Evolutionary conservation across 768 basidiomycete species (phyloP).

Genomic region (Auriscalpium microsporum): DNA sequence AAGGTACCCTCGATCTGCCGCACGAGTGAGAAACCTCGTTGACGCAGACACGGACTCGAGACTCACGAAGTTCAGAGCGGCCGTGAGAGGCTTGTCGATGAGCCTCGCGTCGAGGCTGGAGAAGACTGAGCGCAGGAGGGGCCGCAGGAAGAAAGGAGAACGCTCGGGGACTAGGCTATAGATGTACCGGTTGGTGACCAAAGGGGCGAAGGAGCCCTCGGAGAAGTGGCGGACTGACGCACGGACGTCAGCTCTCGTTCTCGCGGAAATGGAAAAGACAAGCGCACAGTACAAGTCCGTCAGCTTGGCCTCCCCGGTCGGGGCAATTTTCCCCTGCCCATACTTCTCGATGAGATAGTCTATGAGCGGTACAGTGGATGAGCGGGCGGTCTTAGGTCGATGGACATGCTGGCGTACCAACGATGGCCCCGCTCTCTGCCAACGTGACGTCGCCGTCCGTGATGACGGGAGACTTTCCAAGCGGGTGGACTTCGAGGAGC

Average conservation of each 20-base stretch:
- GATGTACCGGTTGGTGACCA: conserved; percentile 29
- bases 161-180: conserved; percentile 23
- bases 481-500: conserved; percentile 30
- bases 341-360: conserved; percentile 37
- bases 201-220: conserved; percentile 35
- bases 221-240: conserved; percentile 31
- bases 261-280: not conserved
- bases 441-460: conserved; percentile 36
- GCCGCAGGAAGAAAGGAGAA: conserved; percentile 30
- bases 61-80: conserved; percentile 23
- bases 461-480: conserved; percentile 41
- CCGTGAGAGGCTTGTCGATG: conserved; percentile 22
- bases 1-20: conserved; percentile 33
- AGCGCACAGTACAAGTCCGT: conserved; percentile 29
- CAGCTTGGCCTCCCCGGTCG: conserved; percentile 23
- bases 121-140: conserved; percentile 25
- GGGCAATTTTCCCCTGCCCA: conserved; percentile 21
- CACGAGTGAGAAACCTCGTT: not conserved
- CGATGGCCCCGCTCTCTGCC: conserved; percentile 37
- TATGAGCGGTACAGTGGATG: not conserved
- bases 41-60: not conserved
- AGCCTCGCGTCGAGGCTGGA: conserved; percentile 18
- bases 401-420: conserved; percentile 22
- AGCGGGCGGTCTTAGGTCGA: not conserved
- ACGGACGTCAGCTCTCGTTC: not conserved